Evolutionary conservation across 495 filamentous ascomycete genomes (phyloP).

Genomic region (Penicillium dipodomyicola): DNA sequence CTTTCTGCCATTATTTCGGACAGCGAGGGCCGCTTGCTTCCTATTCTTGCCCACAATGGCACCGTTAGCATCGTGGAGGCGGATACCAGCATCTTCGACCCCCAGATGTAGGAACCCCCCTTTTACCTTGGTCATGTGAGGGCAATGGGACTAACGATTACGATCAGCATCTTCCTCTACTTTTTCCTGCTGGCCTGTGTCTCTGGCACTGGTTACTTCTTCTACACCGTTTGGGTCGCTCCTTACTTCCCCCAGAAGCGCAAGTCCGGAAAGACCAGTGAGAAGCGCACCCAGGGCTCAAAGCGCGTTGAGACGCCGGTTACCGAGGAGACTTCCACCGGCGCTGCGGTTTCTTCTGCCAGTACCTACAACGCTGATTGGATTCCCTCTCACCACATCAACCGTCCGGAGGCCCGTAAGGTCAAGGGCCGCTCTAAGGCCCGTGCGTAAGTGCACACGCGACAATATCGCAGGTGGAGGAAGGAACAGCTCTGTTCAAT

Average conservation of each 20-base stretch:
- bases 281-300: constrained; percentile 54
- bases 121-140: constrained; percentile 3
- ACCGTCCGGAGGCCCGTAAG: constrained; percentile 76
- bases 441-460: constrained; percentile 32
- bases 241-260: constrained; percentile 93
- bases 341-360: constrained; percentile 63
- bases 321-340: constrained; percentile 63
- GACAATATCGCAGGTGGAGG: constrained; percentile 8
- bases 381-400: constrained; percentile 91
- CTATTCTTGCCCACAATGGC: constrained; percentile 78
- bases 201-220: constrained; percentile 81
- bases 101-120: constrained; percentile 73
- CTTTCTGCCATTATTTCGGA: constrained; percentile 72
- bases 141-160: constrained; percentile 25
- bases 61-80: constrained; percentile 89
- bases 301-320: constrained; percentile 65
- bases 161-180: constrained; percentile 87
- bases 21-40: constrained; percentile 63
- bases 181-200: constrained; percentile 80
- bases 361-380: constrained; percentile 92
- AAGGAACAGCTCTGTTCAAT: background rate
- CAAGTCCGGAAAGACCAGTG: constrained; percentile 60
- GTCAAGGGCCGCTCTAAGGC: constrained; percentile 70
- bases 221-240: constrained; percentile 96
- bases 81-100: constrained; percentile 90